Percentiles rank a stretch among this genome's conserved stretches.
Conservation (phyloP, 129 eudicot species). For the Flaveria linearis region DNA sequence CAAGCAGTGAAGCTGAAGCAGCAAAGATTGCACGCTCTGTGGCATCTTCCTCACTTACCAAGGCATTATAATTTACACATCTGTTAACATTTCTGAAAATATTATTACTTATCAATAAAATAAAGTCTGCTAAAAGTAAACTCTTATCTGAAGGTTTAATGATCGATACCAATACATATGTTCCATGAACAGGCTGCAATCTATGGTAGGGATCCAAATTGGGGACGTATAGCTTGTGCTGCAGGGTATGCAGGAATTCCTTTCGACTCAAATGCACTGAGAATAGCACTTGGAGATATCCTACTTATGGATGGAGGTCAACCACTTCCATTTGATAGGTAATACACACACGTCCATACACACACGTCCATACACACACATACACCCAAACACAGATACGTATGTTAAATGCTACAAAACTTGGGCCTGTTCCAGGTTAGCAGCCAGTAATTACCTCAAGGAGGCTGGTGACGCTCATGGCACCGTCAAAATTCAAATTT, state of each 20-base stretch:
- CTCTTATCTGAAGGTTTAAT: background rate
- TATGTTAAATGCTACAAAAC: slow-evolving; percentile 20
- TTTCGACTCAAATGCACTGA: slow-evolving; percentile 60
- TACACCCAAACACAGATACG: background rate
- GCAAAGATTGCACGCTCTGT: slow-evolving; percentile 90
- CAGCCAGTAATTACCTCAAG: slow-evolving; percentile 78
- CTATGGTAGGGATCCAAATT: slow-evolving; percentile 94
- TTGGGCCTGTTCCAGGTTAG: slow-evolving; percentile 50
- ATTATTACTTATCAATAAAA: background rate
- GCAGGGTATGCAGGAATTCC: slow-evolving; percentile 93
- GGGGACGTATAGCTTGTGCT: slow-evolving; percentile 99
- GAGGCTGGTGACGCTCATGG: slow-evolving; percentile 86
- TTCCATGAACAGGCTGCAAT: slow-evolving; percentile 65
- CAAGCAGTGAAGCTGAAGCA: slow-evolving; percentile 78
- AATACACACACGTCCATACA: background rate
- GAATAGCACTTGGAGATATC: slow-evolving; percentile 82
- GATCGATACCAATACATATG: slow-evolving; percentile 20
- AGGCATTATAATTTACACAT: slow-evolving; percentile 22
- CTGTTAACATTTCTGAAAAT: background rate
- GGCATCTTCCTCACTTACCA: slow-evolving; percentile 43
- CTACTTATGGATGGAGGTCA: slow-evolving; percentile 89
- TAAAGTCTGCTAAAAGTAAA: background rate
- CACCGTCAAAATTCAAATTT: slow-evolving; percentile 76
- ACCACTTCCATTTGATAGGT: slow-evolving; percentile 87
- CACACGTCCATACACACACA: too few species aligned